Conservation (phyloP, 148 eudicot genomes). For the Amaranthus hypochondriacus region DNA sequence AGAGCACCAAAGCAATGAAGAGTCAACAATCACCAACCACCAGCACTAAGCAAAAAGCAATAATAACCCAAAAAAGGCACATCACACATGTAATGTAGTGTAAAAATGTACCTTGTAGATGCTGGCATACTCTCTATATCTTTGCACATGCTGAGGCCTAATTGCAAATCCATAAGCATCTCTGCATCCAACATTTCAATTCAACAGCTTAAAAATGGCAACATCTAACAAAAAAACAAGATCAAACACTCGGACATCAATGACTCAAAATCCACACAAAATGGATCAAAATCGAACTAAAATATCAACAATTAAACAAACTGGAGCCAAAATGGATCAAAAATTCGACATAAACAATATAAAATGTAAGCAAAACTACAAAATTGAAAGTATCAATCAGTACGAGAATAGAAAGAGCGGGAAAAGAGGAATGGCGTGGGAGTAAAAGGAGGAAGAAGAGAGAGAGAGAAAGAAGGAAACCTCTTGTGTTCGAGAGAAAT, state of each 20-base stretch:
- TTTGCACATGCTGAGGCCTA: conserved; percentile 92
- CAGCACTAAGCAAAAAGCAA: background rate
- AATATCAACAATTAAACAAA: background rate
- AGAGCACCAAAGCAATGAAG: too few species aligned
- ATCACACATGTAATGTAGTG: background rate
- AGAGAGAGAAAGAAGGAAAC: conserved; percentile 11
- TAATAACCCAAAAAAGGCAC: background rate
- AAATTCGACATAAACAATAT: background rate
- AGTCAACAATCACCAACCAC: background rate
- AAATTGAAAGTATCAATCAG: background rate
- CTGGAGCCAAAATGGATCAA: background rate
- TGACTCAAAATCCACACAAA: too few species aligned
- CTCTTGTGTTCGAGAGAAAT: conserved; percentile 48
- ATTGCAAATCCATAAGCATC: conserved; percentile 97
- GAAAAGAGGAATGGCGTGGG: background rate
- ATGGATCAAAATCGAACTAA: too few species aligned
- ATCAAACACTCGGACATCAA: too few species aligned
- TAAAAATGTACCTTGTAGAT: conserved; percentile 66
- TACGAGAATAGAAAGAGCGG: background rate
- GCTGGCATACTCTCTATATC: conserved; percentile 88
- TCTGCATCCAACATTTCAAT: conserved; percentile 36
- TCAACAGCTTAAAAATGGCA: background rate
- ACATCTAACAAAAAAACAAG: too few species aligned
- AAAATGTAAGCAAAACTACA: background rate
- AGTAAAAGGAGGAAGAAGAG: background rate